phyloP scores from a whole-genome alignment of 345 rosid species.

The Ailanthus altissimus region DNA sequence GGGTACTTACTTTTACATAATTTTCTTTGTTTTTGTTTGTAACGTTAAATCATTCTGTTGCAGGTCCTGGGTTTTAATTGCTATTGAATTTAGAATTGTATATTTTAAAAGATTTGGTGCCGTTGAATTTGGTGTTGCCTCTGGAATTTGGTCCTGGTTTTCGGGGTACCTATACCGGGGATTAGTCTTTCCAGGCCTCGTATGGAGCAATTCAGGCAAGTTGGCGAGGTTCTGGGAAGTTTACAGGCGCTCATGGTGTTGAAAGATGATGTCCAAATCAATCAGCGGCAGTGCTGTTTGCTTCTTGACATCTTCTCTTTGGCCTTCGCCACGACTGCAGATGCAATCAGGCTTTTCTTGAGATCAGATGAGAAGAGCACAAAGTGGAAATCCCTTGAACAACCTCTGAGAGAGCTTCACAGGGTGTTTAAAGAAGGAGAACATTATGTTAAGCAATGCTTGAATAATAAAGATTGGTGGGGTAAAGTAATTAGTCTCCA shows the following conservation, averaged over 20 bases:
- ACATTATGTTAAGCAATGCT: conserved; percentile 62
- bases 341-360: conserved; percentile 68
- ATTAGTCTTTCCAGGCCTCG: neutral
- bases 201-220: conserved; percentile 87
- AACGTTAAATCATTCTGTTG: neutral
- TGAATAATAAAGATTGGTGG: conserved; percentile 86
- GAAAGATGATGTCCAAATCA: conserved; percentile 75
- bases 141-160: conserved; percentile 1
- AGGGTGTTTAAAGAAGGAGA: conserved; percentile 90
- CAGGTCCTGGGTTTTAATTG: conserved; percentile 7
- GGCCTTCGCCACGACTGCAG: conserved; percentile 66
- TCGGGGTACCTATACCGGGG: neutral
- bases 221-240: conserved; percentile 93
- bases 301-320: conserved; percentile 57
- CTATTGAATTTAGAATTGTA: neutral
- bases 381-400: conserved; percentile 91
- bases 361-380: conserved; percentile 77
- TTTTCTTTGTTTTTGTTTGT: neutral
- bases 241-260: conserved; percentile 80
- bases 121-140: conserved; percentile 8
- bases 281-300: conserved; percentile 70
- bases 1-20: neutral
- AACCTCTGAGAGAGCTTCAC: conserved; percentile 69
- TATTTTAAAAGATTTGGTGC: conserved; percentile 7
- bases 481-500: conserved; percentile 66